Base-by-base conservation (phyloP, 2,329 filamentous ascomycete genomes). In the Chaetomiaceae sp. region DNA sequence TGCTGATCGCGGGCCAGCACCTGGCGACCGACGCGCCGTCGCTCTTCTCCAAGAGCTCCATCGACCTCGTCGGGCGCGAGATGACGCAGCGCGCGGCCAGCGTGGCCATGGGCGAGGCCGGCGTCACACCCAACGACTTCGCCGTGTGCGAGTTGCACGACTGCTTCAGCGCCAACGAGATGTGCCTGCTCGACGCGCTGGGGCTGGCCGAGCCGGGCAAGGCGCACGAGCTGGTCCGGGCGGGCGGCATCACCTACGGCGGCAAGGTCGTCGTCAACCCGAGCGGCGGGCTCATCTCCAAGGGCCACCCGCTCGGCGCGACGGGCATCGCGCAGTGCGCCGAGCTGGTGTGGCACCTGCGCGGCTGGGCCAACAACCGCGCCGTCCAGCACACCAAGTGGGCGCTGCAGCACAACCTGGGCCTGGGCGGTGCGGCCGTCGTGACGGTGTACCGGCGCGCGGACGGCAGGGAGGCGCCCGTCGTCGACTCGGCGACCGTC, bases 261-360 rank as follows among this genome's bases (percentile, higher is more conserved):
- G 82, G 87, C 41, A 79, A 81, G 63, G 82, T 88, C 66, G 80
- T 97, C 55, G 81, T 97, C 68, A 97, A 97, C 71, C 92, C 92
- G 1, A 95, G 89, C 0, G 93, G 92, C 38, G 93, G 93, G 1
- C 79, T 97, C 50, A 97, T 97, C 63, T 93, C 87, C 56, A 97
- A 97, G 75, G 93, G 92, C 35, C 92, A 97, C 68, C 92, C 93
- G 0, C 82, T 97, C 4, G 92, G 92, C 30, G 92, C 92, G 0
- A 95, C 89, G 0, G 92, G 93, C n/a, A 78, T 97, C 46, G 93
- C 92, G 12, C 92, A 97, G 72, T 96, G 91, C 66, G 89, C 92
- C 5, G 92, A 97, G 73, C 75, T 97, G 12, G 87, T 95, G 23
- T 97, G 92, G 92, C 92, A 97, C 65, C 76, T 97, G 61, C 82